A percentile compares a stretch with the other conserved stretches of the same genome.
Conservation (phyloP, 2,329 filamentous ascomycete genomes). For the Hypoxylon sp. region DNA sequence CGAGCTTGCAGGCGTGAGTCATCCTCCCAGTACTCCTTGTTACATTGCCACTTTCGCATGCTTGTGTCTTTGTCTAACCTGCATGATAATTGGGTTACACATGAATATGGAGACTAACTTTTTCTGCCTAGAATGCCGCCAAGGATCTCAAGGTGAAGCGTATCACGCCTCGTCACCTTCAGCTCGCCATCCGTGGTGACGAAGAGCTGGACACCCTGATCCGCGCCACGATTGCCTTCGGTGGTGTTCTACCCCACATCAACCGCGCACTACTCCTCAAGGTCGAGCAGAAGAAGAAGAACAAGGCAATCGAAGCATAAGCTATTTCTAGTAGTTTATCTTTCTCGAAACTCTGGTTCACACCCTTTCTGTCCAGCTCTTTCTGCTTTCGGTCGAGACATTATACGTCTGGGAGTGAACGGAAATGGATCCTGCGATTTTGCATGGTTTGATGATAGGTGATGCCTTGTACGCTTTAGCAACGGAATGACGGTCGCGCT, state of each 20-base stretch:
- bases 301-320: conserved; percentile 63
- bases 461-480: conserved; percentile 25
- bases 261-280: conserved; percentile 96
- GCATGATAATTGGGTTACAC: conserved; percentile 9
- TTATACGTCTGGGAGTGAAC: conserved; percentile 22
- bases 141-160: conserved; percentile 99
- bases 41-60: conserved; percentile 29
- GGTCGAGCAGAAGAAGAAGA: conserved; percentile 98
- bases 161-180: conserved; percentile 96
- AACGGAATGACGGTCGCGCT: conserved; percentile 28
- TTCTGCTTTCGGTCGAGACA: conserved; percentile 29
- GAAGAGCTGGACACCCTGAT: conserved; percentile 98
- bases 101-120: conserved; percentile 33
- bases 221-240: conserved; percentile 96
- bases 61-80: conserved; percentile 15
- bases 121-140: conserved; percentile 78
- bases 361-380: conserved; percentile 29
- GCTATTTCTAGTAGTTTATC: conserved; percentile 23
- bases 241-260: conserved; percentile 98
- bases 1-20: conserved; percentile 88
- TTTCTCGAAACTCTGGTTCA: conserved; percentile 15
- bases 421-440: conserved; percentile 20
- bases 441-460: conserved; percentile 36
- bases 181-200: conserved; percentile 97
- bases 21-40: conserved; percentile 27